Conservation (phyloP, 1,284 basidiomycete genomes). For the Malassezia vespertilionis region DNA sequence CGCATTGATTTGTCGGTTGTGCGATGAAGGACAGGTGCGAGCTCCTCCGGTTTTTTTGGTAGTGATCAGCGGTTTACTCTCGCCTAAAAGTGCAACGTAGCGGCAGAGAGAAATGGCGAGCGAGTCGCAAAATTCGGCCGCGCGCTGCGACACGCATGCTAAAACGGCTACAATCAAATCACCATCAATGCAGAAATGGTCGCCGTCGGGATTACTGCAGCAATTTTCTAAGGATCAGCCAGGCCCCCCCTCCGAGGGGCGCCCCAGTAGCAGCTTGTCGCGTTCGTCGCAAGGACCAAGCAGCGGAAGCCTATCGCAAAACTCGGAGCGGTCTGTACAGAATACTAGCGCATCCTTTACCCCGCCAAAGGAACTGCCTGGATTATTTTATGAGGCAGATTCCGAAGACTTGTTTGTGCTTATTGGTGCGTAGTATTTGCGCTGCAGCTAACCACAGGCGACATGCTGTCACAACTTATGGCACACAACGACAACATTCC, state of each 20-base stretch:
- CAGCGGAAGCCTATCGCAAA: background rate
- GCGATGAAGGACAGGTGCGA: too few species aligned
- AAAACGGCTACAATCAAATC: too few species aligned
- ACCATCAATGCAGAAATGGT: conserved; percentile 15
- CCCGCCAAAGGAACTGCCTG: conserved; percentile 20
- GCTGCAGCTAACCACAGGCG: conserved; percentile 17
- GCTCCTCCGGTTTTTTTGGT: too few species aligned
- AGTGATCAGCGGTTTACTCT: background rate
- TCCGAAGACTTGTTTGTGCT: conserved; percentile 39
- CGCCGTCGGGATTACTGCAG: conserved; percentile 8
- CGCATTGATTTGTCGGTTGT: too few species aligned
- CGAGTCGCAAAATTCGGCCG: too few species aligned
- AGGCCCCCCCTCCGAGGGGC: too few species aligned
- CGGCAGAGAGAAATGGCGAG: too few species aligned
- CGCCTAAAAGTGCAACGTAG: too few species aligned
- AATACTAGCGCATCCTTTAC: background rate
- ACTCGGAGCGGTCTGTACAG: background rate
- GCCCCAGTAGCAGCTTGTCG: too few species aligned
- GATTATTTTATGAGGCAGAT: conserved; percentile 39
- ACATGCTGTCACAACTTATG: conserved; percentile 42
- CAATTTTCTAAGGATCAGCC: background rate
- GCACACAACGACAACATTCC: conserved; percentile 44
- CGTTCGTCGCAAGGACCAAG: background rate
- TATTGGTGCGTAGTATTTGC: conserved; percentile 21
- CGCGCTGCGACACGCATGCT: too few species aligned